Evolutionary conservation across 106 monocot genomes (phyloP), one percentile per base, ranked within the genome.

Genomic region (Acanthochlamys bracteata): DNA sequence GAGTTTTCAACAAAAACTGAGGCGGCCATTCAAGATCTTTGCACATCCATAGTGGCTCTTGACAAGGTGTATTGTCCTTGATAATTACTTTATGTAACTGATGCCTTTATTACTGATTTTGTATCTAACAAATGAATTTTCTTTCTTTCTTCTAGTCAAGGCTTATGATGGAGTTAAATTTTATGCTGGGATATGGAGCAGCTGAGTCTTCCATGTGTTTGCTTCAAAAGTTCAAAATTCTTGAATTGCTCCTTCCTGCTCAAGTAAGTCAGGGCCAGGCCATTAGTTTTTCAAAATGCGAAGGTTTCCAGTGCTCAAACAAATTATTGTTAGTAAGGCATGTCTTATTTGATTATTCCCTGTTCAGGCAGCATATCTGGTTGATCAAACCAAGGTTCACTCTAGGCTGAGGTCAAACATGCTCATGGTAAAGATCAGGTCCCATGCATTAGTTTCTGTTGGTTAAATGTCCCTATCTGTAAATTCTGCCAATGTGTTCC

Each of bases 181-280:
- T 76, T 68, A 83, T 96, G 82, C 61, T 96, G 62, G 82, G 90
- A 33, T 90, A 96, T 88, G 96, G 90, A 64, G 90, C 96, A 57
- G 90, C 96, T 65, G 80, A n/a, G n/a, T 68, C 88, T 15, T 96
- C 96, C 63, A 71, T 96, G 54, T 20, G 4, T 57, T 84, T 96
- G 45, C 88, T 96, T 75, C 78, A 81, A 53, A 83, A 77, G 74
- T 96, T 83, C 71, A 80, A 85, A 45, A 58, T 91, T 80, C 85
- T 96, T 65, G 80, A 88, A 25, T 61, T 88, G 27, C 66, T 96
- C 26, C 83, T 96, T 63, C 96, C 96, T 27, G 53, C 84, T 64
- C 96, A 96, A 66, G 96, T 91, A 69, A 78, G 82, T 78, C 33
- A 33, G 33, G 23, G 15, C 12, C 49, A 49, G 23, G 15, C 12